Evolutionary conservation across 83 land plant species (phyloP).

Genomic region (Picea abies): DNA sequence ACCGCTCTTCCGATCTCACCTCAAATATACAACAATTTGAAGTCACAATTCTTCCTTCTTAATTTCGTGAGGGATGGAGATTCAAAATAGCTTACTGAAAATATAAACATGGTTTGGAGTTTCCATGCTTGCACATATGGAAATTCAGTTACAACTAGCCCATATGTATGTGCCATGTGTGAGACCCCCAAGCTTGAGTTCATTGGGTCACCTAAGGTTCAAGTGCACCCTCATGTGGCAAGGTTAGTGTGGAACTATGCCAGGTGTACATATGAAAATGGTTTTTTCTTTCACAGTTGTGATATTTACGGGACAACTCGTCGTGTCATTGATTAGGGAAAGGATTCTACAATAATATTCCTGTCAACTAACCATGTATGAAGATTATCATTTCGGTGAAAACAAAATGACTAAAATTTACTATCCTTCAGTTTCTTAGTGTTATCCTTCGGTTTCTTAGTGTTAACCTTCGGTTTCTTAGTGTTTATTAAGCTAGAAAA

Average conservation of each 20-base stretch:
- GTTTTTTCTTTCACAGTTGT: conserved; percentile 3
- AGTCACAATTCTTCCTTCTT: background rate
- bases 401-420: too few species aligned
- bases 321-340: background rate
- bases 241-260: conserved; percentile 14
- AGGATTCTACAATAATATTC: too few species aligned
- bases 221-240: background rate
- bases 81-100: conserved; percentile 2
- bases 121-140: conserved; percentile 11
- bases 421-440: too few species aligned
- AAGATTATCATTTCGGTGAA: too few species aligned
- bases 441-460: too few species aligned
- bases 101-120: background rate
- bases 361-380: too few species aligned
- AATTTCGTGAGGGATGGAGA: background rate
- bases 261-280: conserved; percentile 13
- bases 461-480: too few species aligned
- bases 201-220: background rate
- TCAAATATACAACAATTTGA: background rate
- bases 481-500: too few species aligned
- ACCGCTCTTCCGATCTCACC: too few species aligned
- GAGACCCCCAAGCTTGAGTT: background rate
- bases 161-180: background rate
- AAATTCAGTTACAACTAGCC: background rate
- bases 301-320: background rate